Base-by-base conservation (phyloP, 108 stramenopile species). In the Nitzschia sp. region DNA sequence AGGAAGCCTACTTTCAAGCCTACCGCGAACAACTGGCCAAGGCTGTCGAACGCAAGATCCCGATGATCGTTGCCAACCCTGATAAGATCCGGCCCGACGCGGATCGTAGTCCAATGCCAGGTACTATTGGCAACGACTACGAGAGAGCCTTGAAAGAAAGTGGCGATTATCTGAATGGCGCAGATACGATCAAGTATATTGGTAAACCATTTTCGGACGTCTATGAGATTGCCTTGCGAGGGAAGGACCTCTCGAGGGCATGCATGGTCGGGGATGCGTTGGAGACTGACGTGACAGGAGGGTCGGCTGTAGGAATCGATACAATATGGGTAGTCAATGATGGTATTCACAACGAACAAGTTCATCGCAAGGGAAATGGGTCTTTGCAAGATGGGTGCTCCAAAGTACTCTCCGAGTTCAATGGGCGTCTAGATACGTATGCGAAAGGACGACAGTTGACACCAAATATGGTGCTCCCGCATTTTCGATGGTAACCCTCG, bases 61-160 rank as follows among this genome's bases (percentile, higher is more conserved):
- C 93, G n/a, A 94, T 97, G 94, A 56, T 97, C 3, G 94, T 97
- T 21, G 72, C 91, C 28, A 96, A 97, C 66, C 97, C 97, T 1
- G 97, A 96, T 75, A 88, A 88, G 75, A 73, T 93, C 21, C 80
- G 92, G 25, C 92, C 91, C 3, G 88, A 89, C 76, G 81, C 72
- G 22, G 85, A 78, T 28, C 74, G 76, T 17, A 79, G 81, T 31
- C 92, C 97, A 36, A 97, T 97, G 97, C 97, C 97, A 4, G 97
- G 97, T 17, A 75, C 85, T 1, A 86, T 97, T 68, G 95, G 89
- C 6, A 82, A 80, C 45, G 77, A 74, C 27, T 97, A 96, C 71
- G 90, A 86, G 29, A 44, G 72, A 17, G 46, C 58, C 29, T 47
- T 91, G 28, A 2, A 73, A 71, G 30, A 52, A 32, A 21, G 44